phyloP scores from a whole-genome alignment of 371 early-diverging fungal genomes.

The Mucor sp. region DNA sequence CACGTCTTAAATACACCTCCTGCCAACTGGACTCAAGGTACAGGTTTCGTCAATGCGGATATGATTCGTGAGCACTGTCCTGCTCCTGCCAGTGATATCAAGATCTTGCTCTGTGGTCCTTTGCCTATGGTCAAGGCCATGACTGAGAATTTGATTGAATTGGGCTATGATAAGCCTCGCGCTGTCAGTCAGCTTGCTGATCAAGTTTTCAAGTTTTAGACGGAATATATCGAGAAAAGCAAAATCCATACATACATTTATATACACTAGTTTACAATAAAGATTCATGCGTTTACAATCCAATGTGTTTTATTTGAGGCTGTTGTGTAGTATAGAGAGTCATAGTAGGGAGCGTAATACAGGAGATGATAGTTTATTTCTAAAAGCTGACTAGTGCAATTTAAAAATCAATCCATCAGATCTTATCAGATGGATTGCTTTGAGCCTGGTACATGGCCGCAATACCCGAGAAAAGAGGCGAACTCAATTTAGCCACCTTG shows the following conservation, averaged over 20 bases:
- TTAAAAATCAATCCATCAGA: neutral
- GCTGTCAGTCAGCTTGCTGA: slow-evolving; percentile 84
- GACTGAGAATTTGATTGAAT: slow-evolving; percentile 63
- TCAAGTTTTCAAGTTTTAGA: slow-evolving; percentile 44
- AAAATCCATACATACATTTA: neutral
- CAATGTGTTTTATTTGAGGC: neutral
- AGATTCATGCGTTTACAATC: neutral
- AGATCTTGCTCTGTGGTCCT: slow-evolving; percentile 95
- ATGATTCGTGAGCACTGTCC: slow-evolving; percentile 81
- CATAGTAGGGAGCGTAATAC: too few species aligned
- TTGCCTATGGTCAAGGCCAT: slow-evolving; percentile 93
- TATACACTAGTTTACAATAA: neutral
- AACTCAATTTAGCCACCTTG: too few species aligned
- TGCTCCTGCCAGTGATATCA: slow-evolving; percentile 75
- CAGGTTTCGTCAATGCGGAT: slow-evolving; percentile 85
- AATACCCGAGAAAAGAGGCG: too few species aligned
- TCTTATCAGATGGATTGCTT: neutral
- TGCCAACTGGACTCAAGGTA: slow-evolving; percentile 81
- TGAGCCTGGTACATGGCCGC: too few species aligned
- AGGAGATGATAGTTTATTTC: neutral
- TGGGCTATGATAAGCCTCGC: slow-evolving; percentile 78
- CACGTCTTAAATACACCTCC: slow-evolving; percentile 89
- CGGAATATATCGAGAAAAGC: neutral
- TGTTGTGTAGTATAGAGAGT: too few species aligned
- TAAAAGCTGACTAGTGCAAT: neutral